Evolutionary conservation across 2,329 filamentous ascomycete species (phyloP).

Genomic region (Stagonosporopsis rhizophila): DNA sequence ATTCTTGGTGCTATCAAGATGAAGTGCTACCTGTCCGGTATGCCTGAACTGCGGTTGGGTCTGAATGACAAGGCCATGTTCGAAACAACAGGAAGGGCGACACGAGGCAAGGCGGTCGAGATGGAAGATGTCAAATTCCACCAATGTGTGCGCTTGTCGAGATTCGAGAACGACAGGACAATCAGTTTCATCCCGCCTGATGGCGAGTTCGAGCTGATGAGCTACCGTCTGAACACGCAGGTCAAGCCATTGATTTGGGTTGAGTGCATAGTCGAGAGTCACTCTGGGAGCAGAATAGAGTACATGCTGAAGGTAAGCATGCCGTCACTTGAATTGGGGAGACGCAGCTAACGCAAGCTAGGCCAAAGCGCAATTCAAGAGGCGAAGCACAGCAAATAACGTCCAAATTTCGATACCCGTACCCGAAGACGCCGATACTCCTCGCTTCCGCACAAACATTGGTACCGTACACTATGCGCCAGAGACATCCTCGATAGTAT

Average conservation of each 20-base stretch:
- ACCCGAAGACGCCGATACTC: slow-evolving; percentile 94
- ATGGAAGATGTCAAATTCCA: slow-evolving; percentile 99
- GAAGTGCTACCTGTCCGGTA: slow-evolving; percentile 98
- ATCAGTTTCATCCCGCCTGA: slow-evolving; percentile 99
- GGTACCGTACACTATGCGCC: slow-evolving; percentile 97
- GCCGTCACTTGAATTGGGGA: background rate
- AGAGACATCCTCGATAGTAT: slow-evolving; percentile 96
- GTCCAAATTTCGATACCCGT: slow-evolving; percentile 98
- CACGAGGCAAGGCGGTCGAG: slow-evolving; percentile 94
- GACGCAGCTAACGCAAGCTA: slow-evolving; percentile 33
- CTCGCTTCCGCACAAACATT: slow-evolving; percentile 96
- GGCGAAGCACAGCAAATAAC: slow-evolving; percentile 96
- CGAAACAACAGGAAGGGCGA: slow-evolving; percentile 93
- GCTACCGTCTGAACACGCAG: slow-evolving; percentile 96
- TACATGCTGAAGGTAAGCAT: slow-evolving; percentile 88
- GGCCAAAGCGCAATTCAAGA: slow-evolving; percentile 97
- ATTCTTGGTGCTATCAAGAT: slow-evolving; percentile 98
- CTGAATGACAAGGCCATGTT: slow-evolving; percentile 99
- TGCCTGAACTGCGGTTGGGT: slow-evolving; percentile 93
- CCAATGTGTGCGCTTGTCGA: slow-evolving; percentile 92
- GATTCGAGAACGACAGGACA: slow-evolving; percentile 97
- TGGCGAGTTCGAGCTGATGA: slow-evolving; percentile 99
- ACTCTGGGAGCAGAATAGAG: slow-evolving; percentile 93
- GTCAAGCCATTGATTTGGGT: slow-evolving; percentile 99
- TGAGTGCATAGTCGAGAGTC: slow-evolving; percentile 94